Evolutionary conservation across 495 filamentous ascomycete species (phyloP), one percentile per base, ranked within the genome.

Genomic region (Lophiostoma macrostomum): DNA sequence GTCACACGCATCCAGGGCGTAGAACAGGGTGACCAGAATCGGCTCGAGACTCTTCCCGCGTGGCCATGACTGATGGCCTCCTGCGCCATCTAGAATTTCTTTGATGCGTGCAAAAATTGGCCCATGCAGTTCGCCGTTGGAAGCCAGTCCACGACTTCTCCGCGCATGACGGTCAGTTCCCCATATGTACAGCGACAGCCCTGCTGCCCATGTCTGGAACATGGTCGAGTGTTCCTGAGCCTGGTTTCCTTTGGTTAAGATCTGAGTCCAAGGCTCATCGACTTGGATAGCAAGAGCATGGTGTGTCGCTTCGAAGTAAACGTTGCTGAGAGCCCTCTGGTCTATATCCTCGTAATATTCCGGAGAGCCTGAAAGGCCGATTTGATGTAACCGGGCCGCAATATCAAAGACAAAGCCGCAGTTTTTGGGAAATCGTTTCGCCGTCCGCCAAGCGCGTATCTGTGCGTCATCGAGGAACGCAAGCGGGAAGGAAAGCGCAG

Each of bases 391-490:
- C 20, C 40, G 38, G 16, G 41, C 34, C 8, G 57, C 47, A 16
- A 52, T 42, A 14, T 61, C 58, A 36, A 56, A 61, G 7, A 57
- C 31, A 41, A 51, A 61, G 8, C 52, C 38, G 20, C 29, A 47
- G 28, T 56, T 43, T 30, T 61, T 61, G 3, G 58, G 58, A 14
- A 61, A 38, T 10, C 50, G 44, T 42, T 61, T 61, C 10, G 57
- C 34, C 1, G 58, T 61, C 8, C 52, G 52, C 58, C 58, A 61
- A 7, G 58, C 58, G 1, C 46, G 52, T 19, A 61, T 52, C 12
- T 45, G 40, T 1, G 46, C 46, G 18, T 61, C 58, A 45, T 61
- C 58, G n/a, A 46, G 38, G 14, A 61, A 50, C 8, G 58, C 52
- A 4, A 61, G 40, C 14, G 58, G 46, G 23, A 56, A 53, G 2